phyloP scores from a whole-genome alignment of 306 rosid species.

The Cercis canadensis region DNA sequence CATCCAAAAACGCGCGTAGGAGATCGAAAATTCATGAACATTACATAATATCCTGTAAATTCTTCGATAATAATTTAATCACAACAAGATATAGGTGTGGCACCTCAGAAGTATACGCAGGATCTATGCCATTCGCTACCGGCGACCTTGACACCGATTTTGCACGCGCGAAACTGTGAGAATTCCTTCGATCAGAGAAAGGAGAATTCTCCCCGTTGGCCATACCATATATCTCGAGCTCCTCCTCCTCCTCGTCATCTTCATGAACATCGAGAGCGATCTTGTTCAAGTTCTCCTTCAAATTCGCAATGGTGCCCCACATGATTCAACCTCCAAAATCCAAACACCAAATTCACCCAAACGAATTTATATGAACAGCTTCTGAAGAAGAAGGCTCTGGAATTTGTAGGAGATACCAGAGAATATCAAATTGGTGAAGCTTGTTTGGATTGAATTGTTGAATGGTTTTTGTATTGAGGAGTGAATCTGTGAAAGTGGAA shows the following conservation, averaged over 20 bases:
- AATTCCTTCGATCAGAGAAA: conserved; percentile 73
- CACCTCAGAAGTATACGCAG: conserved; percentile 63
- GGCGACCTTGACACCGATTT: conserved; percentile 54
- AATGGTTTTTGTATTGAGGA: background rate
- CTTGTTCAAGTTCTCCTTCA: conserved; percentile 77
- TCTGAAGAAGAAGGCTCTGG: background rate
- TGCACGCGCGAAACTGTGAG: conserved; percentile 61
- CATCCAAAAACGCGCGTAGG: background rate
- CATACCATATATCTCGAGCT: conserved; percentile 51
- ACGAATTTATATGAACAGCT: background rate
- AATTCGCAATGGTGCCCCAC: conserved; percentile 72
- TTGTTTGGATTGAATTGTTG: background rate
- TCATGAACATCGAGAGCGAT: conserved; percentile 73
- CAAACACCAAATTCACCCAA: background rate
- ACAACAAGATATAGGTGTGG: background rate
- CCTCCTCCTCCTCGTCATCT: conserved; percentile 55
- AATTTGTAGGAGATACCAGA: background rate
- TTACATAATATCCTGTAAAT: background rate
- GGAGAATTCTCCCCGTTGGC: conserved; percentile 47
- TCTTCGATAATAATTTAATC: background rate
- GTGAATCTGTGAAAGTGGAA: background rate
- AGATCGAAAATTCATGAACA: conserved; percentile 7
- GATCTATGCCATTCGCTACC: conserved; percentile 59
- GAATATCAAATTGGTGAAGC: background rate
- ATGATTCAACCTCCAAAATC: conserved; percentile 38